These are phyloP conservation scores for Chlorella variabilis DNA, from an alignment of 163 green algal species.

Conservation along the genomic window DNA sequence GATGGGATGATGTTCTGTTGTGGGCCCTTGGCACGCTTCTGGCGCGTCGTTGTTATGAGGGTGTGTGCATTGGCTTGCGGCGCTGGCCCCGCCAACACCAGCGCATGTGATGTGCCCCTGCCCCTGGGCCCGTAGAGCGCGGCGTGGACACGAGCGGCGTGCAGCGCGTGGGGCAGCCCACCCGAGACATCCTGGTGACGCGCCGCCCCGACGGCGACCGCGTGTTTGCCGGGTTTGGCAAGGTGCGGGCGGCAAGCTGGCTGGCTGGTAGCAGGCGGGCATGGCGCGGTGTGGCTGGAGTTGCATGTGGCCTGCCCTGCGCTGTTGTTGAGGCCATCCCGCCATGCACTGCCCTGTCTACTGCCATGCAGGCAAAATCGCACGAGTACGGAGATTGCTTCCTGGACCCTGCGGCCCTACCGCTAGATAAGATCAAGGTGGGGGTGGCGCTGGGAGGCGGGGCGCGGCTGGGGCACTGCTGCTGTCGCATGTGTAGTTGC, in stretches of 20 bases:
- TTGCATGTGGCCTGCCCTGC: not conserved
- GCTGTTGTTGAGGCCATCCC: no score
- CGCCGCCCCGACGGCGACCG: constrained; percentile 76
- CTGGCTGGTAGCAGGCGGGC: no score
- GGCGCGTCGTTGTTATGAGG: no score
- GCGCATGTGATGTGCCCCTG: no score
- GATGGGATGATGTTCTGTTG: no score
- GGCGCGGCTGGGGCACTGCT: no score
- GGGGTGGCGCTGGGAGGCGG: not conserved
- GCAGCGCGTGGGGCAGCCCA: constrained; percentile 68
- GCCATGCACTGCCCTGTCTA: no score
- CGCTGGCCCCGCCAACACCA: no score
- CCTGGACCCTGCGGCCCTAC: constrained; percentile 70
- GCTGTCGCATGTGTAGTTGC: not conserved
- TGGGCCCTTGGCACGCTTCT: not conserved
- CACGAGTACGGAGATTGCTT: constrained; percentile 83
- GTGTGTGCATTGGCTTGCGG: no score
- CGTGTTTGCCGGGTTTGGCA: constrained; percentile 86
- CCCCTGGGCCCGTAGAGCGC: constrained; percentile 51
- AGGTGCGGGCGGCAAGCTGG: not conserved
- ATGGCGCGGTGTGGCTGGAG: not conserved
- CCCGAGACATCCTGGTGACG: constrained; percentile 87
- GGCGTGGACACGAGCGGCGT: constrained; percentile 74
- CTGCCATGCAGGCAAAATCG: not conserved
- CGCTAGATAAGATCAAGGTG: constrained; percentile 70